A percentile compares a stretch with the other conserved stretches of the same genome.
Evolutionary conservation across 306 rosid genomes (phyloP).

Genomic region (Morella rubra): DNA sequence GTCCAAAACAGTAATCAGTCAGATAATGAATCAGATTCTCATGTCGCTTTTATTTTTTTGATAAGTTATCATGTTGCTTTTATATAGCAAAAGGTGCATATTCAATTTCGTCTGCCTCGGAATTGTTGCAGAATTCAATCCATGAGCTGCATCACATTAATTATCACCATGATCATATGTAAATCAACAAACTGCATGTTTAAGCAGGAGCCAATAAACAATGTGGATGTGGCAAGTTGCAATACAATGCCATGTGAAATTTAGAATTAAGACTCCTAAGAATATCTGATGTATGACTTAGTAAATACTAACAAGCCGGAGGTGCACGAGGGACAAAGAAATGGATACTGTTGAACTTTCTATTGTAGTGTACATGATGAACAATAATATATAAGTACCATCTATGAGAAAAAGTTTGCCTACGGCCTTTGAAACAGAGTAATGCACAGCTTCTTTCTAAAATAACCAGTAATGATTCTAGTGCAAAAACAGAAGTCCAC

Average conservation of each 20-base stretch:
- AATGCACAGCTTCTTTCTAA: background rate
- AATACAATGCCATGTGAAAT: background rate
- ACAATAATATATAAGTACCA: background rate
- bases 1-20: conserved; percentile 20
- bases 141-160: background rate
- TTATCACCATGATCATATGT: background rate
- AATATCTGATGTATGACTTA: background rate
- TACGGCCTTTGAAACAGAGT: background rate
- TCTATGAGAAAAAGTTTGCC: background rate
- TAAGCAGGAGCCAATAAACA: background rate
- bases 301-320: background rate
- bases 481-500: background rate
- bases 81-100: background rate
- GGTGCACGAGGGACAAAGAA: background rate
- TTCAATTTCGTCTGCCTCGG: background rate
- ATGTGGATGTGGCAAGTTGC: background rate
- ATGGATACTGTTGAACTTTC: background rate
- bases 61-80: background rate
- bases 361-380: background rate
- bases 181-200: background rate
- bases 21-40: background rate
- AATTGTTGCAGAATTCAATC: background rate
- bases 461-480: background rate
- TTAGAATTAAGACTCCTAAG: background rate
- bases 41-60: background rate